These are phyloP conservation scores for Trichoderma pleuroti DNA, from an alignment of 2,329 filamentous ascomycete genomes.

Conservation along the genomic window DNA sequence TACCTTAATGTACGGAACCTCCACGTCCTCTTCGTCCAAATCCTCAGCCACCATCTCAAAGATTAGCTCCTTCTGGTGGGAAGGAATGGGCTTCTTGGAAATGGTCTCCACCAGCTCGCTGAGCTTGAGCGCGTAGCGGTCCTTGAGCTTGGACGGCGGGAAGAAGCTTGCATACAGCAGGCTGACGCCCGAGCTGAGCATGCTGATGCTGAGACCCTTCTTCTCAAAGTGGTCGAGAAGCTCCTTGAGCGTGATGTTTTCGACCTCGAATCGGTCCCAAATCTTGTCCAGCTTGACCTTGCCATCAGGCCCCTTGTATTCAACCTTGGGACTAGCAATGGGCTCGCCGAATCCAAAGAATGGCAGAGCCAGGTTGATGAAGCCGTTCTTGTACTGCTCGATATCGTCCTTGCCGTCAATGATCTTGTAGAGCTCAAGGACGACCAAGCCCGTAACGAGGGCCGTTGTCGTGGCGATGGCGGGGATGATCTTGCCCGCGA, in stretches of 20 bases:
- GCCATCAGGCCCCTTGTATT: conserved; percentile 74
- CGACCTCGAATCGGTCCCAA: conserved; percentile 94
- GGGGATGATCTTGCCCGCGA: conserved; percentile 98
- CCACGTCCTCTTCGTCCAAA: conserved; percentile 83
- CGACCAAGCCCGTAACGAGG: conserved; percentile 87
- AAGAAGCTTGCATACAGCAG: conserved; percentile 94
- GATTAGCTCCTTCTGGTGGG: conserved; percentile 91
- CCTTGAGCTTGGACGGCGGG: conserved; percentile 72
- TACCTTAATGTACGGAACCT: conserved; percentile 94
- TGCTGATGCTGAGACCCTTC: conserved; percentile 77
- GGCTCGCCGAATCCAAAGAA: conserved; percentile 99
- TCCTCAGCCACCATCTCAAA: conserved; percentile 96
- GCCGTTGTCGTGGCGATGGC: conserved; percentile 97
- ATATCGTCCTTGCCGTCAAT: conserved; percentile 94
- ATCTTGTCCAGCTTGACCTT: conserved; percentile 89
- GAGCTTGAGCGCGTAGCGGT: conserved; percentile 77
- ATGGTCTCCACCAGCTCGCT: conserved; percentile 84
- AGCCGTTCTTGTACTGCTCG: conserved; percentile 99
- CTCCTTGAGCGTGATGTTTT: conserved; percentile 78
- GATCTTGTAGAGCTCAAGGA: conserved; percentile 93
- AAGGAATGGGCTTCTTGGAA: conserved; percentile 86
- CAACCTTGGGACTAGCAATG: conserved; percentile 88
- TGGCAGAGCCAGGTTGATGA: conserved; percentile 90
- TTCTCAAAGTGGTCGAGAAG: conserved; percentile 79
- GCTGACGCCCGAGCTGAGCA: conserved; percentile 97